Percentiles rank a stretch among this genome's conserved stretches.
These are phyloP conservation scores for Pulveroboletus sp. DNA, from an alignment of 768 basidiomycete genomes.

Conservation along the genomic window DNA sequence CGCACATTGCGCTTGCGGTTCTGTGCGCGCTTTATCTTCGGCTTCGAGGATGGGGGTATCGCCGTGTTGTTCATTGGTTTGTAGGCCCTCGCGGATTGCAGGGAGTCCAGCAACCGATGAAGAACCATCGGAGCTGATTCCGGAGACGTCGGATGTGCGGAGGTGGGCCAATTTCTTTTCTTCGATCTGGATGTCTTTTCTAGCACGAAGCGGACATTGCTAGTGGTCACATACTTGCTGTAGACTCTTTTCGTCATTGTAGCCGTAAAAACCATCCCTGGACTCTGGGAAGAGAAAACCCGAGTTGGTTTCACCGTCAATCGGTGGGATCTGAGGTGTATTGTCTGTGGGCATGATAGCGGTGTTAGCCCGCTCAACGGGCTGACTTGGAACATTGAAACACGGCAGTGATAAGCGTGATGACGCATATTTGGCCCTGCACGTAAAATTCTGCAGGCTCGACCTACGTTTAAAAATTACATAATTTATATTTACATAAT, in stretches of 20 bases:
- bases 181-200: slow-evolving; percentile 53
- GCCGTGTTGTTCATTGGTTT: slow-evolving; percentile 15
- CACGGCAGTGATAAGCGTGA: slow-evolving; percentile 3
- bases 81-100: slow-evolving; percentile 30
- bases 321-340: background rate
- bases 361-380: background rate
- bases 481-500: slow-evolving; percentile 14
- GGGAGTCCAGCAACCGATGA: slow-evolving; percentile 37
- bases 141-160: slow-evolving; percentile 52
- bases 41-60: slow-evolving; percentile 27
- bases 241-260: slow-evolving; percentile 73
- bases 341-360: slow-evolving; percentile 14
- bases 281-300: slow-evolving; percentile 44
- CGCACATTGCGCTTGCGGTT: slow-evolving; percentile 33
- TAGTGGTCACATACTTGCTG: slow-evolving; percentile 55
- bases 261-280: slow-evolving; percentile 76
- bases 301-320: slow-evolving; percentile 17
- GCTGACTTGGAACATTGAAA: slow-evolving; percentile 2
- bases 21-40: slow-evolving; percentile 35
- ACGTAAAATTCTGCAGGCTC: background rate
- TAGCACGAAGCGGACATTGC: background rate
- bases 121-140: slow-evolving; percentile 18
- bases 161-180: slow-evolving; percentile 70
- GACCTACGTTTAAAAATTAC: background rate
- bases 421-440: slow-evolving; percentile 15